Conservation (phyloP, 176 grass and related monocot genomes). For the Ensete glaucum region DNA sequence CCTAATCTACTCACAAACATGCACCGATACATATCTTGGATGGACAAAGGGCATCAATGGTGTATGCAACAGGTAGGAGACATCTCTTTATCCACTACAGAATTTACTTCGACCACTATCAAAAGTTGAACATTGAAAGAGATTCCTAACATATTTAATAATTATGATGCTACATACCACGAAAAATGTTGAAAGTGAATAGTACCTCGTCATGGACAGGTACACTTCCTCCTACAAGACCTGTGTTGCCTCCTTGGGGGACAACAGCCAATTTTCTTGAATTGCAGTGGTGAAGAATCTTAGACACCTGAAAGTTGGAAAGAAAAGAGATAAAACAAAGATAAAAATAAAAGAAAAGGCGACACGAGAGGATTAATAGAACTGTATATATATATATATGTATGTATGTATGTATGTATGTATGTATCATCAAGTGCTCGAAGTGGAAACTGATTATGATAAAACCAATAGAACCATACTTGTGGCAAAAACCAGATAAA, state of each 20-base stretch:
- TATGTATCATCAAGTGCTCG: too few relatives aligned
- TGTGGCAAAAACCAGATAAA: too few relatives aligned
- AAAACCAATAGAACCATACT: too few relatives aligned
- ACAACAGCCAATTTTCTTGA: slow-evolving; percentile 71
- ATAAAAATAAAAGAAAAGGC: background rate
- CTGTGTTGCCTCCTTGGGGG: slow-evolving; percentile 92
- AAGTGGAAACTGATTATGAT: too few relatives aligned
- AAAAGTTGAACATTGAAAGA: background rate
- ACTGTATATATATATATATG: background rate
- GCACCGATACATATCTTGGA: too few relatives aligned
- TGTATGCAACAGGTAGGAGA: too few relatives aligned
- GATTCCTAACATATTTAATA: background rate
- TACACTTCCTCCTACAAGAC: slow-evolving; percentile 92
- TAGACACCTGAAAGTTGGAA: slow-evolving; percentile 71
- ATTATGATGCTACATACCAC: background rate
- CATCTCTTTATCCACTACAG: too few relatives aligned
- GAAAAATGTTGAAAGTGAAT: background rate
- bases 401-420: background rate
- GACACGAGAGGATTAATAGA: background rate
- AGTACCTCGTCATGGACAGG: slow-evolving; percentile 87
- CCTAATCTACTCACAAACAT: too few relatives aligned
- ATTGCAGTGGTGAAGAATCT: slow-evolving; percentile 89
- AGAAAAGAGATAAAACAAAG: slow-evolving; percentile 14
- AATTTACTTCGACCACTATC: background rate
- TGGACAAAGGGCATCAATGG: too few relatives aligned